A percentile compares a stretch with the other conserved stretches of the same genome.
Conservation (phyloP, 139 green algal species). For the Chlorella sp. region DNA sequence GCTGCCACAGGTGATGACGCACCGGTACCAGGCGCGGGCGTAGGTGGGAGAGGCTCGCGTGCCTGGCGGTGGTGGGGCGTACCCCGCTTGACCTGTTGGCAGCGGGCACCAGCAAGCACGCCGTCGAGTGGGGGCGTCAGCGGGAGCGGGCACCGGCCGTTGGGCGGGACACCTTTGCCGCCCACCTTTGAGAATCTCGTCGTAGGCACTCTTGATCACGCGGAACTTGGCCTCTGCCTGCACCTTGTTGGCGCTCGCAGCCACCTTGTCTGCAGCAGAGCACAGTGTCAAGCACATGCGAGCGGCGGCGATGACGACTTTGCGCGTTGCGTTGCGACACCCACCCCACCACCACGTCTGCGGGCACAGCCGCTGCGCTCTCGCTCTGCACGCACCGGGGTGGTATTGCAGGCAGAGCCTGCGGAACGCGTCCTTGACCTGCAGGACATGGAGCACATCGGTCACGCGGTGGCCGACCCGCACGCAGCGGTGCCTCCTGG, state of each 20-base stretch:
- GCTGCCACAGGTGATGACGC: neutral
- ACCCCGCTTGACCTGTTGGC: slow-evolving; percentile 26
- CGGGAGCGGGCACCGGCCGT: neutral
- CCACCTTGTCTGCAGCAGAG: neutral
- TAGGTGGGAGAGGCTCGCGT: slow-evolving; percentile 13
- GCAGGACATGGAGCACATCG: neutral
- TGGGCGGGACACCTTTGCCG: neutral
- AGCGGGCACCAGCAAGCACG: neutral
- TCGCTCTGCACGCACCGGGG: slow-evolving; percentile 5
- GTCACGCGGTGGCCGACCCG: neutral
- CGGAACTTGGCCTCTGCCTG: slow-evolving; percentile 20
- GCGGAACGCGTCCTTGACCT: slow-evolving; percentile 19
- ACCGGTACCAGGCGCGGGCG: slow-evolving; percentile 14
- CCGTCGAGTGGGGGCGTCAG: neutral
- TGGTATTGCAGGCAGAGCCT: slow-evolving; percentile 21
- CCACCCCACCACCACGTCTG: neutral
- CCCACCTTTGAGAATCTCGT: slow-evolving; percentile 28
- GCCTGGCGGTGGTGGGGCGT: slow-evolving; percentile 26
- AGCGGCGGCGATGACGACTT: neutral
- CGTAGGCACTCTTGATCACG: slow-evolving; percentile 33
- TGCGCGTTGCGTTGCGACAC: neutral
- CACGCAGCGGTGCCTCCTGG: neutral
- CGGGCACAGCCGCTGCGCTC: neutral
- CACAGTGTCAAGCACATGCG: neutral
- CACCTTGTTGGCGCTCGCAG: neutral